A percentile compares a stretch with the other conserved stretches of the same genome.
Conservation (phyloP, 1,284 basidiomycete species). For the Inonotus obliquus region DNA sequence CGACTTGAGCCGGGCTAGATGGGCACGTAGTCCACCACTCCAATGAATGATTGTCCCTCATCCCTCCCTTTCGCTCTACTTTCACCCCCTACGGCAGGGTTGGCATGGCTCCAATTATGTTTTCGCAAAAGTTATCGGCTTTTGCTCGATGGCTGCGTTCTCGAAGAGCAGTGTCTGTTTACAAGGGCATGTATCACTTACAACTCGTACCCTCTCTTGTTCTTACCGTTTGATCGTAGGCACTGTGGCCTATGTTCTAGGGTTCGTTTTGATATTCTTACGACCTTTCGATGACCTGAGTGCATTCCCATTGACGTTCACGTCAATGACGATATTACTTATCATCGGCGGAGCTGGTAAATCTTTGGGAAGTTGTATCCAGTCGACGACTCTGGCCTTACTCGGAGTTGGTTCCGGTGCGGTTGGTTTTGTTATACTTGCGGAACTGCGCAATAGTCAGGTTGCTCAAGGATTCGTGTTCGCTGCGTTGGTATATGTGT, state of each 20-base stretch:
- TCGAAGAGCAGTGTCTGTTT: background rate
- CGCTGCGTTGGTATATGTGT: conserved; percentile 27
- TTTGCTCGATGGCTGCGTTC: background rate
- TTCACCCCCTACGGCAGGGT: too few relatives aligned
- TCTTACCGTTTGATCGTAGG: conserved; percentile 17
- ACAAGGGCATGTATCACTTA: background rate
- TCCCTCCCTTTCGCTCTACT: background rate
- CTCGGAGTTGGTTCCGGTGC: conserved; percentile 28
- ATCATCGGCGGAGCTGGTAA: conserved; percentile 29
- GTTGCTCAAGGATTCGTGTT: conserved; percentile 33
- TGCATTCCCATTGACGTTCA: conserved; percentile 25
- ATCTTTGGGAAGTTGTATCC: conserved; percentile 20
- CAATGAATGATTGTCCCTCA: too few relatives aligned
- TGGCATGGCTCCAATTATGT: background rate
- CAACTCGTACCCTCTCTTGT: background rate
- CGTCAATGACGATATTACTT: conserved; percentile 25
- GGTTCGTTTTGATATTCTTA: conserved; percentile 29
- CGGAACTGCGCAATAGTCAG: conserved; percentile 25
- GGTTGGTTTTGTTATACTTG: conserved; percentile 29
- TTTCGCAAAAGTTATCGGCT: background rate
- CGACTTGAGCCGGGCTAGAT: too few relatives aligned
- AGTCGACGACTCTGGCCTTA: conserved; percentile 21
- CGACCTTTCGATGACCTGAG: conserved; percentile 24
- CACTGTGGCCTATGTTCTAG: conserved; percentile 27
- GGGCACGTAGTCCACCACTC: too few relatives aligned